Evolutionary conservation across 2,329 filamentous ascomycete species (phyloP).

Genomic region (Orbilia quercus): DNA sequence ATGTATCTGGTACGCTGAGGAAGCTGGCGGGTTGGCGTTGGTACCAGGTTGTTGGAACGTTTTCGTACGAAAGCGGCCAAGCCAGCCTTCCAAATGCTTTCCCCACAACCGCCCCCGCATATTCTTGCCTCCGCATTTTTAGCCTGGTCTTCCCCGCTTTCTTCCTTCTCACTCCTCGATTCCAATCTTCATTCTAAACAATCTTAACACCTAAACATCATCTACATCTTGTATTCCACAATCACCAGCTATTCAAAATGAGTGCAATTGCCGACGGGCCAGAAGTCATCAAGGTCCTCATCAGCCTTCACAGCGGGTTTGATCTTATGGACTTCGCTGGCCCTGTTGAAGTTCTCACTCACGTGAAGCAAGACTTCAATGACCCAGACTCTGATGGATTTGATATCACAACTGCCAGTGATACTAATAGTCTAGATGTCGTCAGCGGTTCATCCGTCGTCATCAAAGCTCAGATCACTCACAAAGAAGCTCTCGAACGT

Average conservation of each 20-base stretch:
- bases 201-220: constrained; percentile 8
- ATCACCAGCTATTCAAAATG: constrained; percentile 58
- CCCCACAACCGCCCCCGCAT: constrained; percentile 51
- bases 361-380: constrained; percentile 68
- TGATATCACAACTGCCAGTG: constrained; percentile 68
- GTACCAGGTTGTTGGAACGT: constrained; percentile 38
- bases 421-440: constrained; percentile 63
- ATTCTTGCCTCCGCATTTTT: constrained; percentile 49
- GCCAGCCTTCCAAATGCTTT: constrained; percentile 14
- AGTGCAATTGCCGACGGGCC: constrained; percentile 48
- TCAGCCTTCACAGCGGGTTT: constrained; percentile 70
- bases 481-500: constrained; percentile 79
- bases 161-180: constrained; percentile 20
- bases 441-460: constrained; percentile 73
- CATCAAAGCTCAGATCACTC: constrained; percentile 79
- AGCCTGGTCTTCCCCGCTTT: constrained; percentile 46
- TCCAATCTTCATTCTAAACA: constrained; percentile 13
- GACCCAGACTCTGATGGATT: constrained; percentile 68
- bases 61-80: constrained; percentile 44
- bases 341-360: constrained; percentile 70
- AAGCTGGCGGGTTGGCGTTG: constrained; percentile 10
- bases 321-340: constrained; percentile 71
- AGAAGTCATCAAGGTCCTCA: constrained; percentile 69
- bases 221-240: constrained; percentile 40
- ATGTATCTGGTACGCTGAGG: constrained; percentile 11